Evolutionary conservation across 768 basidiomycete genomes (phyloP), one percentile per base, ranked within the genome.

Genomic region (Hygrophorus pudorinus): DNA sequence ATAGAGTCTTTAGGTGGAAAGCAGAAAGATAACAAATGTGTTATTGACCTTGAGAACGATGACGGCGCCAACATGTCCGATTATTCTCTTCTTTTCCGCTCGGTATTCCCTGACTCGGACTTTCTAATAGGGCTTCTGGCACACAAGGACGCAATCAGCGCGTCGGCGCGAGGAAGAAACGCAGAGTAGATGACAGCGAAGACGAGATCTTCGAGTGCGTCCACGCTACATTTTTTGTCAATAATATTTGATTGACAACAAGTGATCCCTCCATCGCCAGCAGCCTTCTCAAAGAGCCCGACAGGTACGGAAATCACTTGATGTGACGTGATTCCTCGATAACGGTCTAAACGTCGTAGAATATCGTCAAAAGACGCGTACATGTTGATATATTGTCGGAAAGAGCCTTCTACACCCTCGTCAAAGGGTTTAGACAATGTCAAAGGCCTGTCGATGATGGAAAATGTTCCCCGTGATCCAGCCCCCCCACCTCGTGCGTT

Each of bases 321-420:
- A 2, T 10, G 14, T 41, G 16, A n/a, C 11, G 13, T 16, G 16
- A 9, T 14, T 13, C n/a, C 14, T 20, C 30, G n/a, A 18, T 21
- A 17, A 43, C 5, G 6, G 12, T 29, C 24, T 49, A 53, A 45
- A 44, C 42, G 42, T 52, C 76, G 72, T 48, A 65, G 70, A 31
- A 71, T 85, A 50, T 68, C 75, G 2, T 91, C 90, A 1, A 85
- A 76, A 62, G 90, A 96, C 53, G 90, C 89, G 5, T 96, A 98
- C 62, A 94, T 97, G 91, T 72, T 97, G 27, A 81, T 98, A 43
- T 98, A 97, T 61, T 73, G 76, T 30, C 75, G 78, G 9, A 70
- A 67, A 51, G 54, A 47, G 10, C 24, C 24, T 24, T 24, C 24
- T 24, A 24, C 24, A 24, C 24, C 3, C 24, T 24, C 24, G 3